Evolutionary conservation across 164 flowering plant species (phyloP), one percentile per base, ranked within the genome.

Genomic region (Cinnamomum micranthum): DNA sequence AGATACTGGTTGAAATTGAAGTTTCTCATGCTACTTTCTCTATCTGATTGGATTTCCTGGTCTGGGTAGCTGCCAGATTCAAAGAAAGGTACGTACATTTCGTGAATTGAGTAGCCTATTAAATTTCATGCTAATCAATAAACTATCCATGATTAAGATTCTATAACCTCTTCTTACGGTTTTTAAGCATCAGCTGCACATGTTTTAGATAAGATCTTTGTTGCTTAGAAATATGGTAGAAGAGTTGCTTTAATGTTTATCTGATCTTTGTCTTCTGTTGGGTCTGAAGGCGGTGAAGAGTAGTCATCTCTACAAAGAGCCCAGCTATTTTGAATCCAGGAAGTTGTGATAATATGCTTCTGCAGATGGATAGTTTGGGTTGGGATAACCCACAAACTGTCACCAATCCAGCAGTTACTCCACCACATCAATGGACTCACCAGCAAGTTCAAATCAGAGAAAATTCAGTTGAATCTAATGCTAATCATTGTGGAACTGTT

Each of bases 291-390:
- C 17, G 23, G 12, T 25, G 28, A 64, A 64, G 33, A 3, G 62
- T 23, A 1, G 72, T 50, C 19, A 55, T 50, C 19, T 70, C 60
- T 50, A 55, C 59, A 68, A 67, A 7, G 69, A 25, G 47, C 27
- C 41, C 25, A 9, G 50, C 71, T 17, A 31, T 33, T 19, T 33
- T 13, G 50, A 31, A 15, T 68, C 71, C 71, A 33, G 12, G 24
- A 22, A 19, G 15, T 33, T 19, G 47, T 10, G 71, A 68, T 9
- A n/a, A 68, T n/a, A 28, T 41, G n/a, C 73, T 24, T 25, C 65
- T 19, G 25, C 11, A 4, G 7, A 88, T 88, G 89, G 88, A 88
- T 50, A 76, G 75, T 59, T 60, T 85, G 78, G 79, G 81, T 70
- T 88, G 89, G 89, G 78, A 78, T 58, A 78, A 69, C 58, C 71